phyloP scores from a whole-genome alignment of 305 asterid genomes.

The Striga hermonthica region DNA sequence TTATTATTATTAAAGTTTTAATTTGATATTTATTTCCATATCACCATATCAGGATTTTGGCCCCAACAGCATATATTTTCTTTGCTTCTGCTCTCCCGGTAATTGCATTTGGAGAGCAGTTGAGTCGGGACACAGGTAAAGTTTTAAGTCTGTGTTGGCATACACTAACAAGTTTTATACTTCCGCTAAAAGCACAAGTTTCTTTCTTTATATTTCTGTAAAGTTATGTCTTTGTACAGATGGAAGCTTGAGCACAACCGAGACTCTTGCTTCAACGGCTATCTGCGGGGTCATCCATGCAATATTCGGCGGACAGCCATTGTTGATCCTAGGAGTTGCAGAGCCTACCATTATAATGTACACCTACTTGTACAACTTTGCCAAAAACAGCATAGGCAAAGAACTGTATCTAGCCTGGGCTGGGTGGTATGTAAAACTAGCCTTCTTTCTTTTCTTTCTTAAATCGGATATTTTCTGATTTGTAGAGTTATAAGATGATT shows the following conservation, averaged over 20 bases:
- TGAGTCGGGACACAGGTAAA: slow-evolving; percentile 82
- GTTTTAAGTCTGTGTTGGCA: slow-evolving; percentile 7
- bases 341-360: slow-evolving; percentile 95
- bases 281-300: slow-evolving; percentile 81
- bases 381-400: slow-evolving; percentile 56
- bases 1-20: not conserved
- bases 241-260: slow-evolving; percentile 77
- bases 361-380: slow-evolving; percentile 63
- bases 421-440: slow-evolving; percentile 55
- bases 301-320: slow-evolving; percentile 82
- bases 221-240: slow-evolving; percentile 37
- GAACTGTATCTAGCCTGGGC: slow-evolving; percentile 85
- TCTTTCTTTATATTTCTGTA: not conserved
- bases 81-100: slow-evolving; percentile 97
- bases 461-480: not conserved
- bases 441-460: slow-evolving; percentile 19
- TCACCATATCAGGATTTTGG: slow-evolving; percentile 62
- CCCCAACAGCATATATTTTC: slow-evolving; percentile 90
- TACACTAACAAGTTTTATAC: not conserved
- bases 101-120: slow-evolving; percentile 88
- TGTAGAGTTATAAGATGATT: not conserved
- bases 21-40: slow-evolving; percentile 24
- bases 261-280: slow-evolving; percentile 85
- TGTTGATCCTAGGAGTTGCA: slow-evolving; percentile 85
- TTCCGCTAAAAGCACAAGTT: not conserved